phyloP scores from a whole-genome alignment of 768 basidiomycete species.

The Mycena polygramma region DNA sequence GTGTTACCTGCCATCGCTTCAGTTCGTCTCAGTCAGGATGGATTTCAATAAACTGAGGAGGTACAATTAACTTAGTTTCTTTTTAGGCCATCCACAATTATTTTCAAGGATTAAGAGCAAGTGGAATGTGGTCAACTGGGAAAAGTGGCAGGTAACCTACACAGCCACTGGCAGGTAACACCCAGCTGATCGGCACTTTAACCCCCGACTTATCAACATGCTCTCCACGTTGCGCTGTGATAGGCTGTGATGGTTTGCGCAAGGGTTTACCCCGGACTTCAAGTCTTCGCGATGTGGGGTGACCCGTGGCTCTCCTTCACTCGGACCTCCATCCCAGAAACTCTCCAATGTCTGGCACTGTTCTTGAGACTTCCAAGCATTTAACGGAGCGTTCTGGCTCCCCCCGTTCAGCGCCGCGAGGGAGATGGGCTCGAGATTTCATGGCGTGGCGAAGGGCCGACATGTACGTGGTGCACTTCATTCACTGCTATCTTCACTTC shows the following conservation, averaged over 20 bases:
- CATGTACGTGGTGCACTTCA: neutral
- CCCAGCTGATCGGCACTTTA: too few relatives aligned
- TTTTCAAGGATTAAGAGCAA: too few relatives aligned
- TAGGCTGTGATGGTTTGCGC: neutral
- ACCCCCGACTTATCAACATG: conserved; percentile 17
- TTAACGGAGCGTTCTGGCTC: conserved; percentile 6
- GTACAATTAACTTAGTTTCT: too few relatives aligned
- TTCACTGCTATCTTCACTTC: neutral
- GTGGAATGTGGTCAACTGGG: too few relatives aligned
- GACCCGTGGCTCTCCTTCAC: conserved; percentile 14
- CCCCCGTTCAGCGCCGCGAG: neutral
- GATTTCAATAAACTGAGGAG: too few relatives aligned
- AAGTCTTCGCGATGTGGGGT: neutral
- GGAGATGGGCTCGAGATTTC: neutral
- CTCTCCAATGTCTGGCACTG: conserved; percentile 8
- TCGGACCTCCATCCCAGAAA: conserved; percentile 14
- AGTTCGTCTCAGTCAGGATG: too few relatives aligned
- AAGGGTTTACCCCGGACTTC: conserved; percentile 2
- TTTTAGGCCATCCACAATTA: too few relatives aligned
- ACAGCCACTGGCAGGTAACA: too few relatives aligned
- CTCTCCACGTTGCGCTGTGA: conserved; percentile 16
- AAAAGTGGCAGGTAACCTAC: too few relatives aligned
- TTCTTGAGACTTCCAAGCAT: neutral
- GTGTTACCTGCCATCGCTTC: too few relatives aligned
- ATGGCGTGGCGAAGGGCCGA: conserved; percentile 17